Evolutionary conservation across 2,329 filamentous ascomycete genomes (phyloP).

Genomic region (Magnaporthiopsis rhizophila): DNA sequence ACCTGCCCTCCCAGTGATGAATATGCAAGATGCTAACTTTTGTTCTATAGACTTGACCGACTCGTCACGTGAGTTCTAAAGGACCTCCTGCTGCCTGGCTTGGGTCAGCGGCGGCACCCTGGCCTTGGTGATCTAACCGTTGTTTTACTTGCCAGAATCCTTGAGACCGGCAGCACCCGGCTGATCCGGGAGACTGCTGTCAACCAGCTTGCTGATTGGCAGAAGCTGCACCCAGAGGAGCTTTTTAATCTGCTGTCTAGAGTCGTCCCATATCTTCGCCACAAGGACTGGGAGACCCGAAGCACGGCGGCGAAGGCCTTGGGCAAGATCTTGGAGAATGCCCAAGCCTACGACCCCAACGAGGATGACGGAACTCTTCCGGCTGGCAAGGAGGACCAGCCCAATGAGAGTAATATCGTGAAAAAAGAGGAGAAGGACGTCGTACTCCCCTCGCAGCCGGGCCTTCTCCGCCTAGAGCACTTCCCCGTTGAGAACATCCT

Average conservation of each 20-base stretch:
- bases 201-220: constrained; percentile 92
- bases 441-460: constrained; percentile 38
- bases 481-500: constrained; percentile 76
- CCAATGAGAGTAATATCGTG: constrained; percentile 34
- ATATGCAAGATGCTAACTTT: constrained; percentile 18
- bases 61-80: constrained; percentile 68
- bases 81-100: not conserved
- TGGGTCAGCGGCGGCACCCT: not conserved
- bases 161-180: constrained; percentile 94
- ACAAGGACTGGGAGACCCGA: constrained; percentile 95
- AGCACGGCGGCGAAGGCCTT: constrained; percentile 90
- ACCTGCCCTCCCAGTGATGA: not conserved
- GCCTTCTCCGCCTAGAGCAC: constrained; percentile 62
- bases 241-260: constrained; percentile 89
- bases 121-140: not conserved
- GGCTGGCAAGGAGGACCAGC: constrained; percentile 30
- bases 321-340: constrained; percentile 87
- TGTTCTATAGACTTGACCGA: constrained; percentile 64
- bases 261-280: constrained; percentile 89
- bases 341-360: constrained; percentile 82
- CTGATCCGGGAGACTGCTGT: constrained; percentile 96
- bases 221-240: constrained; percentile 96
- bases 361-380: constrained; percentile 50
- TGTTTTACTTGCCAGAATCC: constrained; percentile 50
- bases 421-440: constrained; percentile 57